These are phyloP conservation scores for Luffa aegyptiaca DNA, from an alignment of 306 rosid species.

Conservation along the genomic window DNA sequence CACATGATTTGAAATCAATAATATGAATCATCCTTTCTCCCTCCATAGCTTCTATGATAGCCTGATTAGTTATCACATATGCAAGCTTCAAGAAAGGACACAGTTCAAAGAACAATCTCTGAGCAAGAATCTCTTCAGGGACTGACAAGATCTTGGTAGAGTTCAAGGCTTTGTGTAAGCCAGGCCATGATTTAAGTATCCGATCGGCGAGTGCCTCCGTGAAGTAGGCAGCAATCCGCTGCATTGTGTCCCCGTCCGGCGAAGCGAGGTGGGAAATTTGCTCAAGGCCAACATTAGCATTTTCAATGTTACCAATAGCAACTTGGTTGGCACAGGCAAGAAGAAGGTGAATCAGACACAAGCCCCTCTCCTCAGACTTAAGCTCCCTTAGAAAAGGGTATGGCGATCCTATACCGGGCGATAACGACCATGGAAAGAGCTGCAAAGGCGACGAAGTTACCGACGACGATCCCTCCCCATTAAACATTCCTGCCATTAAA, in stretches of 20 bases:
- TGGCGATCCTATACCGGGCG: slow-evolving; percentile 49
- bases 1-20: slow-evolving; percentile 64
- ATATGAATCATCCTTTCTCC: slow-evolving; percentile 64
- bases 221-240: slow-evolving; percentile 67
- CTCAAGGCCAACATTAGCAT: slow-evolving; percentile 60
- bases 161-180: slow-evolving; percentile 53
- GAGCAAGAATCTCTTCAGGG: slow-evolving; percentile 39
- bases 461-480: slow-evolving; percentile 34
- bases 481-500: slow-evolving; percentile 20
- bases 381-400: slow-evolving; percentile 42
- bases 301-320: slow-evolving; percentile 58
- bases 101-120: slow-evolving; percentile 54
- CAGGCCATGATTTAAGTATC: slow-evolving; percentile 53
- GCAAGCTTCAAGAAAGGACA: slow-evolving; percentile 75
- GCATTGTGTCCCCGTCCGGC: slow-evolving; percentile 59
- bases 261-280: slow-evolving; percentile 56
- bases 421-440: slow-evolving; percentile 22
- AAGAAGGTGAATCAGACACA: slow-evolving; percentile 45
- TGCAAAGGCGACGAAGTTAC: slow-evolving; percentile 23
- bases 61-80: slow-evolving; percentile 60
- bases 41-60: slow-evolving; percentile 76
- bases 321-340: slow-evolving; percentile 55
- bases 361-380: slow-evolving; percentile 43
- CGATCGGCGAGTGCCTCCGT: slow-evolving; percentile 66
- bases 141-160: slow-evolving; percentile 40